Evolutionary conservation across 805 yeast genomes (phyloP), one percentile per base, ranked within the genome.

Genomic region (Metschnikowia lunata): DNA sequence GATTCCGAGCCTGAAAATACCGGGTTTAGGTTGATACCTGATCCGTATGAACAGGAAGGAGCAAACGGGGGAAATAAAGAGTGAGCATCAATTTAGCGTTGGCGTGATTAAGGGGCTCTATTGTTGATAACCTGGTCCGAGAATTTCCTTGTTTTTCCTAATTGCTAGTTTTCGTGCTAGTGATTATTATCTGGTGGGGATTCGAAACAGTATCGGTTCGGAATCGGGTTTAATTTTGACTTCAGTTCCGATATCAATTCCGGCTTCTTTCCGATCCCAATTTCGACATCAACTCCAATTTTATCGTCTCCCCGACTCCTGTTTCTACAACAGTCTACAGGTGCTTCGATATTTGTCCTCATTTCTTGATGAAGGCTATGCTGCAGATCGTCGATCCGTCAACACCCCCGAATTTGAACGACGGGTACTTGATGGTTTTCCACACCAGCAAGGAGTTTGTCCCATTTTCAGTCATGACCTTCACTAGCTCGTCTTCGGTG

Each of bases 311-410:
- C 36, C 10, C 29, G 31, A n/a, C n/a, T n/a, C n/a, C n/a, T n/a
- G n/a, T n/a, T n/a, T n/a, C n/a, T n/a, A n/a, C n/a, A n/a, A n/a
- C n/a, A n/a, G n/a, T n/a, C n/a, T n/a, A n/a, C n/a, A n/a, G n/a
- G n/a, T n/a, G 4, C 23, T 18, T 18, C 23, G 31, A 29, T 12
- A 10, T n/a, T n/a, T 29, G 10, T 32, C 18, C 4, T 18, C 26
- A 34, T 28, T 34, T 42, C 42, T 61, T 82, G 26, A 72, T 70
- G 57, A 91, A 93, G 15, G 93, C 96, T 37, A 91, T 75, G 42
- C 89, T 84, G 61, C 96, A 88, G 34, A 91, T 86, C 1, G 97
- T 82, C 32, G 89, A 79, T 1, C 99, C 99, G 54, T 82, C 76
- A 6, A 75, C 78, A 8, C 99, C 99, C 2, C 97, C 97, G 64